Evolutionary conservation across 2,329 filamentous ascomycete species (phyloP), one percentile per base, ranked within the genome.

Genomic region (Colletotrichum acutatum): DNA sequence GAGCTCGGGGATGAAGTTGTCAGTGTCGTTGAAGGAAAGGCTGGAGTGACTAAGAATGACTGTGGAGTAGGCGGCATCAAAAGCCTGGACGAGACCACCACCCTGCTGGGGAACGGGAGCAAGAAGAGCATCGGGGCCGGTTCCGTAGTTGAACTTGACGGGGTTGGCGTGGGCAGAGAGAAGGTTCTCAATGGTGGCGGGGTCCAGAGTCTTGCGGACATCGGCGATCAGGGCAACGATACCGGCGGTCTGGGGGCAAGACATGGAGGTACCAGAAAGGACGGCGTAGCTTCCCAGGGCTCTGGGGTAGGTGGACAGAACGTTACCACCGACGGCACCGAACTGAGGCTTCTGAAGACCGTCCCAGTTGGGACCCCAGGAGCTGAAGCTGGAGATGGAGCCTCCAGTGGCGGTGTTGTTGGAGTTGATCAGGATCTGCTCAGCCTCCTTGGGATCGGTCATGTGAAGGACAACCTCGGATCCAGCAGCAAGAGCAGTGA

Each of bases 1-100:
- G 56, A 86, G 81, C 2, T 81, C 82, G 12, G 83, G 79, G 58
- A 79, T 78, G 74, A 90, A 87, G 82, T 92, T 79, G 75, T 89
- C 88, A 0, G 90, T 90, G 78, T 93, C 90, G 78, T 92, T 92
- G 81, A 92, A 91, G 4, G 88, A 86, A 16, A 93, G 80, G 78
- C 86, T 89, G n/a, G 88, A 88, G 11, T 84, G 86, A 76, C 86
- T 87, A 24, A 92, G 81, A 14, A 89, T 77, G 2, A 87, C 86
- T 2, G 84, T 88, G 19, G 87, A 83, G 75, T 88, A 85, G 6
- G 90, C 88, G 4, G 90, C 89, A 69, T 91, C 88, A 74, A 88
- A 87, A 4, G 89, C 90, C 75, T 91, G 88, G 61, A 92, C 82
- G 14, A 92, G 82, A 49, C 91, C 91, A 32, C 81, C 87, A 12